A percentile compares a stretch with the other conserved stretches of the same genome.
These are phyloP conservation scores for Dichomitus squalens DNA, from an alignment of 1,284 basidiomycete species.

Conservation along the genomic window DNA sequence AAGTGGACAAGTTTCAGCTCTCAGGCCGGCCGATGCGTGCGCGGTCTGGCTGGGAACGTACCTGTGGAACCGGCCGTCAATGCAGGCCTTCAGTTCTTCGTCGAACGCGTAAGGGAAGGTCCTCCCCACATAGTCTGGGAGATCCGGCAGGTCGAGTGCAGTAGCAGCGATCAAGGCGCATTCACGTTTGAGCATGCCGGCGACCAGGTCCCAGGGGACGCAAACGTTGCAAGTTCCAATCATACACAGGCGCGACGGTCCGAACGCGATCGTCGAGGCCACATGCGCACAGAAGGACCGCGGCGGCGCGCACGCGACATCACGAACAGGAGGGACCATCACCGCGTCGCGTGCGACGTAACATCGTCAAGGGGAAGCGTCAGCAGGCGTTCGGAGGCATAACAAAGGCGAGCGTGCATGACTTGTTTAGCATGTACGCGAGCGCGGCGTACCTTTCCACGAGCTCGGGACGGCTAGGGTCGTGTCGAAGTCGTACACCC, in stretches of 20 bases:
- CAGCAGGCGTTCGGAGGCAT: no score
- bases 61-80: constrained; percentile 49
- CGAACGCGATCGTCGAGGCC: neutral
- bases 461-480: constrained; percentile 49
- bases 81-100: constrained; percentile 21
- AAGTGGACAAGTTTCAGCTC: neutral
- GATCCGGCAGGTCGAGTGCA: no score
- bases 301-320: neutral
- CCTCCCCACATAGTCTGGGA: constrained; percentile 52
- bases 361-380: neutral
- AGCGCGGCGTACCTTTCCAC: constrained; percentile 43
- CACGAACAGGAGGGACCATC: neutral
- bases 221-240: neutral
- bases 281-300: neutral
- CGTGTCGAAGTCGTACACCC: constrained; percentile 73
- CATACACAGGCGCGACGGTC: neutral
- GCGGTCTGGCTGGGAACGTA: no score
- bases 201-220: neutral
- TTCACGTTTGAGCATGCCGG: neutral
- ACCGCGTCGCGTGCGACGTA: neutral
- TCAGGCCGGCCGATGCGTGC: neutral
- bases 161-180: no score
- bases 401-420: neutral
- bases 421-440: neutral
- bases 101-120: constrained; percentile 51